Evolutionary conservation across 2,329 filamentous ascomycete genomes (phyloP), one percentile per base, ranked within the genome.

Genomic region (Epichloe glyceriae): DNA sequence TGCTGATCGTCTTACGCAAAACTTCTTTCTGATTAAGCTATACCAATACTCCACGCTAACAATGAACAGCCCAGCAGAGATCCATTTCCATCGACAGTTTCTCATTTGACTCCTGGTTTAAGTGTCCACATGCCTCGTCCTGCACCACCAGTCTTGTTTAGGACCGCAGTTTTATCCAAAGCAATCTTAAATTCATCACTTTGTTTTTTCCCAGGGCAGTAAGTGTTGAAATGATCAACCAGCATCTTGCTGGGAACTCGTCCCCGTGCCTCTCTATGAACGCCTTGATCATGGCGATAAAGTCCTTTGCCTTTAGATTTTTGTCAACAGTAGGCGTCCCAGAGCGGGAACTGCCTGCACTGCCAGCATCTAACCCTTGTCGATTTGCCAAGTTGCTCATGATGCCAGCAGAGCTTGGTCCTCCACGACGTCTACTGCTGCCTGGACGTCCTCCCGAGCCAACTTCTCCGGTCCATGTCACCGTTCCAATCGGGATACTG

Each of bases 391-490:
- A 64, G 20, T 78, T 75, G 15, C 74, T 73, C 50, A 84, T 67
- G 20, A 85, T 70, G 37, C 71, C 68, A 2, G 75, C 68, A 2
- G 79, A 79, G 55, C 73, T 71, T 4, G 76, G 75, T 4, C 74
- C 77, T 35, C 67, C 74, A 40, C 70, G 74, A 0, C 74, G 73
- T 19, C 71, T 74, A 51, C 66, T 69, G 37, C 71, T 73, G 26
- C 80, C 76, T 1, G 86, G 85, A 37, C 86, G 75, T 1, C 90
- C 91, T 4, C 82, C 82, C 47, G 84, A 78, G 10, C 91, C 91
- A 45, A 86, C 81, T 58, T 86, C 80, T 1, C 93, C 91, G 0
- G 91, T 97, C 91, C 91, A 97, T 1, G 91, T 96, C 8, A 93
- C 87, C 0, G 86, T 88, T 7, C 91, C 91, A 34, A 88, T 83